Percentiles rank a stretch among this genome's conserved stretches.
Conservation (phyloP, 2,329 filamentous ascomycete species). For the Colletotrichum sidae region DNA sequence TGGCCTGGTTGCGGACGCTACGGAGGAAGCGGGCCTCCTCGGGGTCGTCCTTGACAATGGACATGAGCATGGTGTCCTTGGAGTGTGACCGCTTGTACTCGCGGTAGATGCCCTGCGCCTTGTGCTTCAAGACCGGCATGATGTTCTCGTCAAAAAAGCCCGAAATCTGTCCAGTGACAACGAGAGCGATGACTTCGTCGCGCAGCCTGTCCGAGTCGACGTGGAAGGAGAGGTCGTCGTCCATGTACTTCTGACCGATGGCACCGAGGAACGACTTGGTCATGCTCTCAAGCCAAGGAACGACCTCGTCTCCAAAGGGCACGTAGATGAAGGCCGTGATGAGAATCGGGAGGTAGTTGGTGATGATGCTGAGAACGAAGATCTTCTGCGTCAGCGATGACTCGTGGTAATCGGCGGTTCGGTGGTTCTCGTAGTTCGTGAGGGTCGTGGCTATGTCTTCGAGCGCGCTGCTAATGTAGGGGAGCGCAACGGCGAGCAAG, state of each 20-base stretch:
- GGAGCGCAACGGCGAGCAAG: constrained; percentile 74
- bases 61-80: constrained; percentile 57
- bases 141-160: constrained; percentile 79
- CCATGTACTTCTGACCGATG: constrained; percentile 61
- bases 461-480: constrained; percentile 72
- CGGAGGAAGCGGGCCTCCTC: constrained; percentile 74
- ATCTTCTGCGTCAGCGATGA: constrained; percentile 79
- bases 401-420: constrained; percentile 76
- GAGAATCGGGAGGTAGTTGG: constrained; percentile 80
- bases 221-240: constrained; percentile 63
- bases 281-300: constrained; percentile 74
- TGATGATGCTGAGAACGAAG: constrained; percentile 84
- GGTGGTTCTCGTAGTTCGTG: constrained; percentile 80
- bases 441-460: constrained; percentile 72
- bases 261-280: constrained; percentile 58
- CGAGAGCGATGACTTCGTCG: constrained; percentile 81
- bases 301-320: constrained; percentile 75
- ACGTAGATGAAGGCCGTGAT: constrained; percentile 85
- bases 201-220: constrained; percentile 75
- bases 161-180: constrained; percentile 77
- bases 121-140: constrained; percentile 75
- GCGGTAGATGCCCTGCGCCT: constrained; percentile 58
- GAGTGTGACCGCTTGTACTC: constrained; percentile 49
- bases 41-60: constrained; percentile 65
- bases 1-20: constrained; percentile 74